Percentiles rank a stretch among this genome's conserved stretches.
These are phyloP conservation scores for Karstenula rhodostoma DNA, from an alignment of 2,329 filamentous ascomycete species.

Conservation along the genomic window DNA sequence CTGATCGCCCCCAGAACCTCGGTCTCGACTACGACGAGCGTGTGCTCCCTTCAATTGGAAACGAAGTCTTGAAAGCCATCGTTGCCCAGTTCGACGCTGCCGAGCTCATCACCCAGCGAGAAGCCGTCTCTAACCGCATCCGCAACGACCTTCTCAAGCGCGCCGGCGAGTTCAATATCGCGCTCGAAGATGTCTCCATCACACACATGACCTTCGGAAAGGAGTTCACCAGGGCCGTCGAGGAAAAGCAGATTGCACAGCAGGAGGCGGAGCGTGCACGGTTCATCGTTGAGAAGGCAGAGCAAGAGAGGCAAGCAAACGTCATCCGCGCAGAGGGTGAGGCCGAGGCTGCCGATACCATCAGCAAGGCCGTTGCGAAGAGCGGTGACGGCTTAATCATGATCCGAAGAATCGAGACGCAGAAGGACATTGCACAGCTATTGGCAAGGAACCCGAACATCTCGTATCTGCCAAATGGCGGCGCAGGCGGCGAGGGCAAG, in stretches of 20 bases:
- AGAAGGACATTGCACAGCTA: slow-evolving; percentile 92
- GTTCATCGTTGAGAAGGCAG: slow-evolving; percentile 98
- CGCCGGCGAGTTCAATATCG: slow-evolving; percentile 97
- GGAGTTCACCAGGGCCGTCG: slow-evolving; percentile 97
- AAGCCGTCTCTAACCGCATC: slow-evolving; percentile 95
- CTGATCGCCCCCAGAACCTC: slow-evolving; percentile 73
- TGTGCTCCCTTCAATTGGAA: slow-evolving; percentile 62
- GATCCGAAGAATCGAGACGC: slow-evolving; percentile 97
- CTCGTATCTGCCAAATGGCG: slow-evolving; percentile 85
- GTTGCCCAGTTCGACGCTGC: slow-evolving; percentile 63
- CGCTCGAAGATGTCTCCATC: slow-evolving; percentile 97
- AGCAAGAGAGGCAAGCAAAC: slow-evolving; percentile 98
- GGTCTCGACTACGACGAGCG: slow-evolving; percentile 93
- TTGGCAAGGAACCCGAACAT: slow-evolving; percentile 92
- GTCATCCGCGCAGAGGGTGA: slow-evolving; percentile 98
- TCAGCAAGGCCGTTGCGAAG: slow-evolving; percentile 92
- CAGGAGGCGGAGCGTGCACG: slow-evolving; percentile 97
- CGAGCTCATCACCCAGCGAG: slow-evolving; percentile 92
- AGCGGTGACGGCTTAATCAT: slow-evolving; percentile 90
- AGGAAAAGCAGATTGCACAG: slow-evolving; percentile 99
- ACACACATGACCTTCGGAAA: slow-evolving; percentile 99
- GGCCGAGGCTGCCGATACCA: slow-evolving; percentile 94
- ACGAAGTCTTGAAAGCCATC: slow-evolving; percentile 64
- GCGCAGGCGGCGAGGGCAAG: slow-evolving; percentile 62
- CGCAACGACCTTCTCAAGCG: slow-evolving; percentile 90